These are phyloP conservation scores for Emiliania huxleyi DNA, from an alignment of 78 protist species.

Conservation along the genomic window DNA sequence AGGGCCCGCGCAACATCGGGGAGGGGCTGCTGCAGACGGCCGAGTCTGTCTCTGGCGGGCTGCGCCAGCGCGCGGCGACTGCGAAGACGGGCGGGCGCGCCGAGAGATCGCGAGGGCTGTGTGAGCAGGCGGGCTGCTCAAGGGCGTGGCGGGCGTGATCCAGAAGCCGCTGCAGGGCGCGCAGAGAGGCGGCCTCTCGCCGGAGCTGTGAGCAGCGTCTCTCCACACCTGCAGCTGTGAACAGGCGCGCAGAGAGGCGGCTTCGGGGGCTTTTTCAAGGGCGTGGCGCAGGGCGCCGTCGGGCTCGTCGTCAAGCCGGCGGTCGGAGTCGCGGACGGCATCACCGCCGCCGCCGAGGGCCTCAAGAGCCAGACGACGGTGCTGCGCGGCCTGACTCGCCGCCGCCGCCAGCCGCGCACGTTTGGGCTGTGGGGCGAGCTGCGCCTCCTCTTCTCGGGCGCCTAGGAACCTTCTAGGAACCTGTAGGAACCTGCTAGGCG, in stretches of 20 bases:
- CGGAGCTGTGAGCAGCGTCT: no score
- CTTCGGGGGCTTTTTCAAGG: not conserved
- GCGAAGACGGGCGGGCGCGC: no score
- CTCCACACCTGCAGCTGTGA: no score
- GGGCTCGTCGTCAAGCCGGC: constrained; percentile 1
- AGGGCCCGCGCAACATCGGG: not conserved
- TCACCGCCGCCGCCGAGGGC: not conserved
- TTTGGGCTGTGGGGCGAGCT: not conserved
- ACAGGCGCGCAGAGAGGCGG: no score
- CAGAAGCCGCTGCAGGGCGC: not conserved
- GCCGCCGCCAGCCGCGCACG: not conserved
- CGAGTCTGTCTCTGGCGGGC: no score
- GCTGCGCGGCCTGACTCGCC: no score
- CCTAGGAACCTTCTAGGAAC: no score
- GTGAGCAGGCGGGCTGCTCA: no score
- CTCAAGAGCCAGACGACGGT: not conserved
- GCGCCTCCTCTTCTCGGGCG: not conserved
- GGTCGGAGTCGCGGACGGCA: not conserved
- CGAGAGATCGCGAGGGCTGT: no score
- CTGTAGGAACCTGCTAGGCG: no score
- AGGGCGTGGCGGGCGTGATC: not conserved
- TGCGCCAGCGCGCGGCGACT: no score
- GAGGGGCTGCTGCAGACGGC: not conserved
- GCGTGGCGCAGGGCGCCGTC: not conserved
- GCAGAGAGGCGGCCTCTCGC: no score